A percentile compares a stretch with the other conserved stretches of the same genome.
Evolutionary conservation across 768 basidiomycete genomes (phyloP).

Genomic region (Rhodosporidiobolus sp.): DNA sequence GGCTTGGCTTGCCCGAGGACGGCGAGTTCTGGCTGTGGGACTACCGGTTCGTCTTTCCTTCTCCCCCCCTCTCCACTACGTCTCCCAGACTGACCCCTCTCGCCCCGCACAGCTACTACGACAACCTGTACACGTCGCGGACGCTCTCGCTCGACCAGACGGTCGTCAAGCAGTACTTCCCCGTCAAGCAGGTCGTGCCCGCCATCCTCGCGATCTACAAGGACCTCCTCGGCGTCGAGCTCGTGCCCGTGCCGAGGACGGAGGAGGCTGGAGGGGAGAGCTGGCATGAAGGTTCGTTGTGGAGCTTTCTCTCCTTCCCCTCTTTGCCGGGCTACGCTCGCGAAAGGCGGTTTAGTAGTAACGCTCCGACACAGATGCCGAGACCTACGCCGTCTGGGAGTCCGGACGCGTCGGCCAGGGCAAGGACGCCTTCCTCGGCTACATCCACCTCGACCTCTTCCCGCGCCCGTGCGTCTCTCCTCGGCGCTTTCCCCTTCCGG

Average conservation of each 20-base stretch:
- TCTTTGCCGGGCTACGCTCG: too few species aligned
- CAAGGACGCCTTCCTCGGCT: conserved; percentile 67
- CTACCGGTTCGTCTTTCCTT: conserved; percentile 58
- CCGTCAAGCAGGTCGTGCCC: conserved; percentile 75
- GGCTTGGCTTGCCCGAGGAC: conserved; percentile 52
- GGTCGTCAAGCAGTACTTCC: conserved; percentile 77
- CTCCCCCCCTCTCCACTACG: not conserved
- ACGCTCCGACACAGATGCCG: conserved; percentile 59
- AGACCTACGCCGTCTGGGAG: conserved; percentile 76
- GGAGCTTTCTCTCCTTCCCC: not conserved
- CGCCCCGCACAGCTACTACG: conserved; percentile 43
- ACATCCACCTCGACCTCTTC: conserved; percentile 75
- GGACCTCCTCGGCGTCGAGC: conserved; percentile 70
- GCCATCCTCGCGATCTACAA: conserved; percentile 80
- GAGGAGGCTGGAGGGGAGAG: conserved; percentile 56
- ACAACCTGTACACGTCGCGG: conserved; percentile 64
- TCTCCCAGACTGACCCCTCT: not conserved
- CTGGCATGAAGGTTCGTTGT: conserved; percentile 70
- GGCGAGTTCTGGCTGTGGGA: conserved; percentile 77
- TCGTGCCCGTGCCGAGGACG: conserved; percentile 50
- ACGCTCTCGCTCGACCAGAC: conserved; percentile 61
- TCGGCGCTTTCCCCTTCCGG: too few species aligned
- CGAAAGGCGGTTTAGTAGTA: not conserved
- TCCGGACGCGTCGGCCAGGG: conserved; percentile 28
- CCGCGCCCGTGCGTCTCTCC: conserved; percentile 17